Evolutionary conservation across 306 rosid species (phyloP).

Genomic region (Dryas octopetala): DNA sequence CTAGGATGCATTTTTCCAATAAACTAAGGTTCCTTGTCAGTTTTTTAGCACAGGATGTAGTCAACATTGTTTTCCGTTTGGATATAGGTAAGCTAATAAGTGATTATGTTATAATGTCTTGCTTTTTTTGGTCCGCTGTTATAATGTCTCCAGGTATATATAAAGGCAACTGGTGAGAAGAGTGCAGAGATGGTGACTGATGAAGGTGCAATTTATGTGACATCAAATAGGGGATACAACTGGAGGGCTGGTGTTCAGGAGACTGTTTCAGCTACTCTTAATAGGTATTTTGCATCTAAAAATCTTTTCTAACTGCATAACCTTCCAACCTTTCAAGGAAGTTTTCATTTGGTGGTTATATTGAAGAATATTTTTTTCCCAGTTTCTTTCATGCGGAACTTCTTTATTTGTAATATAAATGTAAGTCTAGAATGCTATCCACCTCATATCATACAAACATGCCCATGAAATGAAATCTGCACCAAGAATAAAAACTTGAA

Average conservation of each 20-base stretch:
- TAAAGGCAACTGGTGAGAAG: constrained; percentile 88
- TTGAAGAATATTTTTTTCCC: background rate
- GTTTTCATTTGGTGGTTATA: constrained; percentile 1
- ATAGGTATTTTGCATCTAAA: constrained; percentile 55
- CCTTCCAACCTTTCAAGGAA: constrained; percentile 11
- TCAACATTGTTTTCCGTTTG: background rate
- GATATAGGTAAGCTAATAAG: background rate
- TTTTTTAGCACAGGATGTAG: background rate
- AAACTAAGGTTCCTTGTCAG: background rate
- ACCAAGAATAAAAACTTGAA: too few species aligned
- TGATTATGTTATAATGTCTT: background rate
- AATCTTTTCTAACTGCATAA: constrained; percentile 6
- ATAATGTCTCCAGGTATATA: constrained; percentile 66
- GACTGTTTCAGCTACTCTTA: constrained; percentile 96
- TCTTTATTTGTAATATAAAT: too few species aligned
- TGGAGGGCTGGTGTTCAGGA: constrained; percentile 99
- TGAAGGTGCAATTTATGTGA: constrained; percentile 90
- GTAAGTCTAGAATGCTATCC: too few species aligned
- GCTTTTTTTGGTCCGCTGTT: too few species aligned
- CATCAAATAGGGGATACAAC: constrained; percentile 87
- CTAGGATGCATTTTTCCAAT: background rate
- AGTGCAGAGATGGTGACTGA: constrained; percentile 99
- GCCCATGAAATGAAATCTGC: too few species aligned
- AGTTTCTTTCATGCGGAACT: too few species aligned
- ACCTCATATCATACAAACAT: too few species aligned